Evolutionary conservation across 108 stramenopile genomes (phyloP), one percentile per base, ranked within the genome.

Genomic region (Mayamaea pseudoterrestris): DNA sequence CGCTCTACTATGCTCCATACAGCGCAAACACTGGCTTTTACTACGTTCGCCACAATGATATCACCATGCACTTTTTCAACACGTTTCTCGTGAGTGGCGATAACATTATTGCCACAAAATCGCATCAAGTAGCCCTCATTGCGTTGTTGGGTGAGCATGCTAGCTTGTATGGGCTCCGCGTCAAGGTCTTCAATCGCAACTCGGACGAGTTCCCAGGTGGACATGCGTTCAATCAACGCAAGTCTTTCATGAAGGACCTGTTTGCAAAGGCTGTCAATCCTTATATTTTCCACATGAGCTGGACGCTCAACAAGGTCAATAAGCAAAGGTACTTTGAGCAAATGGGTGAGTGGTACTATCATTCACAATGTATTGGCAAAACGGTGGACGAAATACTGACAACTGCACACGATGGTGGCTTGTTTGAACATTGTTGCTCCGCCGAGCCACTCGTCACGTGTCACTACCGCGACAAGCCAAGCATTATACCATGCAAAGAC

Each of bases 281-380:
- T 7, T 54, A 55, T 41, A 55, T 62, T 0, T 55, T 62, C 34
- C 61, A 62, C 37, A 62, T 62, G 61, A 54, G 53, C 18, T 90
- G 88, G 88, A 86, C 90, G 22, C 52, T 51, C 5, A 78, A 69
- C 63, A 85, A 85, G 49, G 67, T 55, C 27, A 77, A 92, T 46
- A 92, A 92, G 50, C 58, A 69, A 11, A 44, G 53, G 5, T 80
- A 63, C 54, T 68, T 84, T n/a, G 37, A 76, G 44, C 77, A 84
- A 56, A 41, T 81, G 51, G 71, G 73, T 17, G 65, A 80, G 60
- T 92, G 84, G 84, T 82, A 79, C 50, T 27, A 80, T 39, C 27
- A 64, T 17, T 71, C 71, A 2, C 8, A 59, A 20, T 82, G 71
- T 43, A 28, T 47, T 4, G 28, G 35, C 25, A 72, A 59, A 27